A percentile compares a stretch with the other conserved stretches of the same genome.
phyloP scores from a whole-genome alignment of 73 alveolate species.

The Tetrahymena elliotti region DNA sequence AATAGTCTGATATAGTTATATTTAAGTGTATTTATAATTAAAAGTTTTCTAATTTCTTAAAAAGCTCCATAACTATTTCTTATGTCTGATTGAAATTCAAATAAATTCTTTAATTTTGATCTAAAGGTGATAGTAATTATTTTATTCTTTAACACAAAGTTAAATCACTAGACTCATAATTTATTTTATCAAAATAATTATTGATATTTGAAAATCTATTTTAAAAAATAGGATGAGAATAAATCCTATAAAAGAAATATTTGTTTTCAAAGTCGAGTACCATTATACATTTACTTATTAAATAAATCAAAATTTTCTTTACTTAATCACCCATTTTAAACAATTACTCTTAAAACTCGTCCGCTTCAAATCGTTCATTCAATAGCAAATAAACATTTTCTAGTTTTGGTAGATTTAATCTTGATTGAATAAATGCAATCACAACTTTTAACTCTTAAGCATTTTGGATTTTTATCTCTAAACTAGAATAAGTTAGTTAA shows the following conservation, averaged over 20 bases:
- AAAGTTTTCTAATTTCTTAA: too few relatives aligned
- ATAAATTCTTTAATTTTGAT: not conserved
- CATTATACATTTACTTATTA: not conserved
- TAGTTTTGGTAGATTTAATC: not conserved
- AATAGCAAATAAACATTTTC: not conserved
- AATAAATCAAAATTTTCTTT: too few relatives aligned
- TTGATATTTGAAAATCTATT: too few relatives aligned
- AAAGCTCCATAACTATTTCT: not conserved
- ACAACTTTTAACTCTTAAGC: not conserved
- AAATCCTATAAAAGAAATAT: not conserved
- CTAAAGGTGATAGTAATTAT: not conserved
- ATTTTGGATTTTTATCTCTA: not conserved
- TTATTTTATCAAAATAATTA: not conserved
- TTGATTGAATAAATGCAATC: not conserved
- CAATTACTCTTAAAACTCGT: not conserved
- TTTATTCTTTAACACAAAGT: not conserved
- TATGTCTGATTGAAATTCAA: not conserved
- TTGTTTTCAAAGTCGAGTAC: not conserved
- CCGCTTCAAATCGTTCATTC: not conserved
- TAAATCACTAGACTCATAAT: not conserved
- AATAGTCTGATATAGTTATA: too few relatives aligned
- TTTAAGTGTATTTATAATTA: too few relatives aligned
- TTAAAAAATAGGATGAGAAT: not conserved
- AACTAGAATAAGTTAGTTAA: too few relatives aligned
- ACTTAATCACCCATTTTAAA: not conserved